A percentile compares a stretch with the other conserved stretches of the same genome.
These are phyloP conservation scores for Ophiostoma pallidulum DNA, from an alignment of 2,329 filamentous ascomycete genomes.

Conservation along the genomic window DNA sequence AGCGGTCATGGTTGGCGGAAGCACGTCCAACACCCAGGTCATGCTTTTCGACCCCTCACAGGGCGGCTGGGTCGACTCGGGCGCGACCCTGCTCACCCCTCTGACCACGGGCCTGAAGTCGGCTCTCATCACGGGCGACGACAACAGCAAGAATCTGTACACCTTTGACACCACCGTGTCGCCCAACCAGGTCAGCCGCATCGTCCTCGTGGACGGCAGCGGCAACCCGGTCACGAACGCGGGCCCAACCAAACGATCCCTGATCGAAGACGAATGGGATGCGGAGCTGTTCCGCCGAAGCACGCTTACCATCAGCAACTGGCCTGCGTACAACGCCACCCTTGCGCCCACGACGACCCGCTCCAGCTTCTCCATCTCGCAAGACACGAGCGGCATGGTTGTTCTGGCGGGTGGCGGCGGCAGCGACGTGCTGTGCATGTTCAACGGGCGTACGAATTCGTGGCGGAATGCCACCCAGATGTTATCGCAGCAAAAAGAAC, in stretches of 20 bases:
- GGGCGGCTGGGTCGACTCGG: constrained; percentile 58
- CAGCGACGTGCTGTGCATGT: constrained; percentile 62
- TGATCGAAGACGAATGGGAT: background rate
- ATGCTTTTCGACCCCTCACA: constrained; percentile 57
- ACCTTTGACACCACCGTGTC: constrained; percentile 65
- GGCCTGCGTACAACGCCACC: constrained; percentile 71
- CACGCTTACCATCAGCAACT: constrained; percentile 49
- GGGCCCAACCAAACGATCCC: constrained; percentile 8
- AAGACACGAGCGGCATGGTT: constrained; percentile 54
- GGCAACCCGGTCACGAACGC: constrained; percentile 42
- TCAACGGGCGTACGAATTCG: constrained; percentile 62
- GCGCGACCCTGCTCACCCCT: constrained; percentile 51
- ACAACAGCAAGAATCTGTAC: constrained; percentile 69
- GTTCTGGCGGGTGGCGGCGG: constrained; percentile 66
- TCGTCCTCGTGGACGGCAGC: constrained; percentile 53
- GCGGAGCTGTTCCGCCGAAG: constrained; percentile 2
- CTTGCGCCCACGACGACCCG: constrained; percentile 57
- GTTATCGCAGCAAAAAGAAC: constrained; percentile 37
- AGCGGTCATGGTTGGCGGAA: constrained; percentile 67
- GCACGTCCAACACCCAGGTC: constrained; percentile 54
- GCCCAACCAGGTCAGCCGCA: constrained; percentile 66
- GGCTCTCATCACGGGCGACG: constrained; percentile 58
- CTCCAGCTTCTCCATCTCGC: constrained; percentile 62
- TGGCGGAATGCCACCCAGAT: constrained; percentile 66
- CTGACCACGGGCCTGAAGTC: constrained; percentile 51